These are phyloP conservation scores for Lactarius hengduanensis DNA, from an alignment of 768 basidiomycete species.

Conservation along the genomic window DNA sequence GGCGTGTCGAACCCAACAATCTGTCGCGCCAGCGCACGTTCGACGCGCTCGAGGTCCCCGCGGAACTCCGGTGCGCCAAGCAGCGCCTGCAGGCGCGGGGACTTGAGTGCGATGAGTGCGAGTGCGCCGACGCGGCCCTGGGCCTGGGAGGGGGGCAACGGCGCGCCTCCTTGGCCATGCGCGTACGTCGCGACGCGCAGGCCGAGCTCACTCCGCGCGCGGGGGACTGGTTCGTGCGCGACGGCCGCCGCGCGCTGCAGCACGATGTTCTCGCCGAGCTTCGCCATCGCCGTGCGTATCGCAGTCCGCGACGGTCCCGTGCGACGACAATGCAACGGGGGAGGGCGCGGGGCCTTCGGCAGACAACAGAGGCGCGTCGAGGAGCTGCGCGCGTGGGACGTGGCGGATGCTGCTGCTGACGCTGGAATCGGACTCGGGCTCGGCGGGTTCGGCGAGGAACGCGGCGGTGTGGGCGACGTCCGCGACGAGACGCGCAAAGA, in stretches of 20 bases:
- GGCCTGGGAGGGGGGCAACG: not conserved
- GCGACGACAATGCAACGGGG: slow-evolving; percentile 32
- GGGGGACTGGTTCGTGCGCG: slow-evolving; percentile 32
- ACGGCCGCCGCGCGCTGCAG: slow-evolving; percentile 53
- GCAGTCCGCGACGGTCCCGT: slow-evolving; percentile 55
- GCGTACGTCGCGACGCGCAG: slow-evolving; percentile 26
- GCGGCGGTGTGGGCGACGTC: slow-evolving; percentile 70
- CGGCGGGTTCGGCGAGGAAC: slow-evolving; percentile 52
- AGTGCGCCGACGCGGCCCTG: slow-evolving; percentile 27
- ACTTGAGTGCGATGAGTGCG: slow-evolving; percentile 26
- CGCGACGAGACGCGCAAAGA: slow-evolving; percentile 50
- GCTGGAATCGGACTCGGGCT: slow-evolving; percentile 26
- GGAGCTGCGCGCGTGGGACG: slow-evolving; percentile 51
- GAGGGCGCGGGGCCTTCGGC: slow-evolving; percentile 18
- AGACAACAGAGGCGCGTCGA: slow-evolving; percentile 68
- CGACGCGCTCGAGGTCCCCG: slow-evolving; percentile 25
- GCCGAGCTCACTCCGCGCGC: slow-evolving; percentile 7
- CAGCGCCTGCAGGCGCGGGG: slow-evolving; percentile 18
- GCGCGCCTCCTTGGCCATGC: slow-evolving; percentile 17
- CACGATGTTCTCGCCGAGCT: slow-evolving; percentile 78
- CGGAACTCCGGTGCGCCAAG: slow-evolving; percentile 17
- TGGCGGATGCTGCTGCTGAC: slow-evolving; percentile 41
- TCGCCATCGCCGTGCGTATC: slow-evolving; percentile 67
- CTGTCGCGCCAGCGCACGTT: slow-evolving; percentile 26
- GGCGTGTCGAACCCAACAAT: slow-evolving; percentile 28